Conservation (phyloP, 257 asterid genomes). For the Solanum piurae region DNA sequence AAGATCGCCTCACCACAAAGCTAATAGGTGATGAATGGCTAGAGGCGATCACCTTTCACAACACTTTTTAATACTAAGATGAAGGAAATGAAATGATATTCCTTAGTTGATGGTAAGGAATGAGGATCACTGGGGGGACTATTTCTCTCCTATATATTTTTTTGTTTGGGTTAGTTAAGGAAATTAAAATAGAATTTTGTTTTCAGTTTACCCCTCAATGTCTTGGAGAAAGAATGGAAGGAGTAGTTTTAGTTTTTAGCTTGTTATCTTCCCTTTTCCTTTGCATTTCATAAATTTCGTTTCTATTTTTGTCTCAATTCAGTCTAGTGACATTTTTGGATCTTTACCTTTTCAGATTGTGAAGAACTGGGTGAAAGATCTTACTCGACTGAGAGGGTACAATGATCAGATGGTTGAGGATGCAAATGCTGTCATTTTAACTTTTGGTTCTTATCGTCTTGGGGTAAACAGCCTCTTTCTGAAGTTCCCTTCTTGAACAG, state of each 20-base stretch:
- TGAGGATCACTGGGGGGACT: background rate
- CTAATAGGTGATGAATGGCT: background rate
- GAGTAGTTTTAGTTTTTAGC: background rate
- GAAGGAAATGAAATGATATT: background rate
- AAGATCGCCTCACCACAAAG: background rate
- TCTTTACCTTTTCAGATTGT: constrained; percentile 14
- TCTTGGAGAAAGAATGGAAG: background rate
- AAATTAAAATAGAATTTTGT: background rate
- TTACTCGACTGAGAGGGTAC: constrained; percentile 57
- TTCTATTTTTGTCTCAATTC: background rate
- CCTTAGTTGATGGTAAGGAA: background rate
- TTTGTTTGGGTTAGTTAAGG: background rate
- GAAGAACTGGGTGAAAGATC: constrained; percentile 32
- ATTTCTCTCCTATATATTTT: background rate
- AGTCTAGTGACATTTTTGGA: background rate
- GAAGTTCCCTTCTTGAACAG: background rate
- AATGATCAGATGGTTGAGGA: constrained; percentile 77
- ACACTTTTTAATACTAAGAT: background rate
- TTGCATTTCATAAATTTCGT: background rate
- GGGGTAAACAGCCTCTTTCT: constrained; percentile 52
- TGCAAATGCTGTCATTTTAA: constrained; percentile 75
- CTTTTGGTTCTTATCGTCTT: constrained; percentile 93
- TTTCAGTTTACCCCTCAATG: background rate
- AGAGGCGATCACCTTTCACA: background rate
- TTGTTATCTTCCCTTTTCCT: background rate